Evolutionary conservation across 192 early-diverging fungal genomes (phyloP).

Genomic region (Gaertneriomyces sp.): DNA sequence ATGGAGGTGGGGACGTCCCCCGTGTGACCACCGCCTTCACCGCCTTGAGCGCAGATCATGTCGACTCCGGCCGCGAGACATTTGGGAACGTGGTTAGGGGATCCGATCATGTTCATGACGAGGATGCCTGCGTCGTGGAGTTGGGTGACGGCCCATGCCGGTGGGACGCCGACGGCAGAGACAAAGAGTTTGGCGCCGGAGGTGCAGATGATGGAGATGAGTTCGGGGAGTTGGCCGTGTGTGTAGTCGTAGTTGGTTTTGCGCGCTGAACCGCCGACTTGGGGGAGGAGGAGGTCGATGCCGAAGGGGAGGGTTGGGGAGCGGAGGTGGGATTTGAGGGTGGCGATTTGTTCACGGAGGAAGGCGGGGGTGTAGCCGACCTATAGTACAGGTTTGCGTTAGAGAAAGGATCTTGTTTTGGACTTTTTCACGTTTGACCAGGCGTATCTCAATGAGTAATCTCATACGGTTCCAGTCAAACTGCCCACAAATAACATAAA

Average conservation of each 20-base stretch:
- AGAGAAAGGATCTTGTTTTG: too few relatives aligned
- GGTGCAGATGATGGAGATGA: conserved; percentile 45
- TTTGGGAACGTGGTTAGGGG: conserved; percentile 43
- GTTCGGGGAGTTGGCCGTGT: conserved; percentile 44
- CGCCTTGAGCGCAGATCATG: conserved; percentile 47
- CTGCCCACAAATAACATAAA: too few relatives aligned
- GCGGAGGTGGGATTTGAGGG: conserved; percentile 20
- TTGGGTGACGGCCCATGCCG: conserved; percentile 44
- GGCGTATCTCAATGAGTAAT: too few relatives aligned
- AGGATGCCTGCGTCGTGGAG: conserved; percentile 42
- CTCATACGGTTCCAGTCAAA: too few relatives aligned
- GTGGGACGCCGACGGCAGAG: conserved; percentile 47
- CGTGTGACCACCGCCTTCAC: conserved; percentile 50
- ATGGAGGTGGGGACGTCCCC: conserved; percentile 35
- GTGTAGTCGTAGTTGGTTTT: conserved; percentile 54
- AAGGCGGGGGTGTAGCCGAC: conserved; percentile 36
- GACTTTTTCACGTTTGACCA: too few relatives aligned
- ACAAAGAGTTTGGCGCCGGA: conserved; percentile 44
- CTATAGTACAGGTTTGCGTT: too few relatives aligned
- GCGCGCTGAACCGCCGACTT: conserved; percentile 43
- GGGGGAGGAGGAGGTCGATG: conserved; percentile 45
- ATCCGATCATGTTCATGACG: conserved; percentile 53
- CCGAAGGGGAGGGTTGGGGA: conserved; percentile 37
- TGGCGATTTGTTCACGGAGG: conserved; percentile 28
- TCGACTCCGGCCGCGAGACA: conserved; percentile 44